phyloP scores from a whole-genome alignment of 2,329 filamentous ascomycete genomes.

The Aspergillus aculeatus region DNA sequence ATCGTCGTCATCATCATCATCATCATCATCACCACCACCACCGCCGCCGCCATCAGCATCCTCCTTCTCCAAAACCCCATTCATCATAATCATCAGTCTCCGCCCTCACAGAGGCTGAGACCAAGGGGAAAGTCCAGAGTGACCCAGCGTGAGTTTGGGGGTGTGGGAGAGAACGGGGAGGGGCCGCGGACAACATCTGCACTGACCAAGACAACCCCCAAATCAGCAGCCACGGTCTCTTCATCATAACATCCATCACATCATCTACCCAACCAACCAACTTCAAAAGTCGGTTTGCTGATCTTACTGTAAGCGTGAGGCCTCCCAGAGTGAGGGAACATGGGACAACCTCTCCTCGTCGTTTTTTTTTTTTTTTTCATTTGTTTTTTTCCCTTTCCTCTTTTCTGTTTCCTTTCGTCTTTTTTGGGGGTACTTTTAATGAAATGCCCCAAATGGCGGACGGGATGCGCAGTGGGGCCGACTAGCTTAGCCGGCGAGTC shows the following conservation, averaged over 20 bases:
- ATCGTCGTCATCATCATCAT: not conserved
- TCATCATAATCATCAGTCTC: not conserved
- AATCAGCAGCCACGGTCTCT: constrained; percentile 1
- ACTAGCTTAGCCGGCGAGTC: constrained; percentile 24
- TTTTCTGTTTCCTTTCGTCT: constrained; percentile 2
- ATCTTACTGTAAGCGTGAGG: constrained; percentile 14
- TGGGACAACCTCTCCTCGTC: not conserved
- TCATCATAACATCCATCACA: constrained; percentile 2
- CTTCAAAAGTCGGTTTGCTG: constrained; percentile 4
- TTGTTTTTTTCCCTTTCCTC: constrained; percentile 4
- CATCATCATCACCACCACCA: not conserved
- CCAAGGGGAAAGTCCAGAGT: constrained; percentile 9
- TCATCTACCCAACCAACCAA: not conserved
- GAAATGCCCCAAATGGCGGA: constrained; percentile 22
- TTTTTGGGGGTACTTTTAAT: constrained; percentile 12
- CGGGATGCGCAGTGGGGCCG: constrained; percentile 25
- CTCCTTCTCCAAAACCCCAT: not conserved
- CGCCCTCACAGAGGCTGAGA: not conserved
- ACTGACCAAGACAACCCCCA: constrained; percentile 1
- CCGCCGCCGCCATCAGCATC: not conserved
- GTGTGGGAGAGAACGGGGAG: not conserved
- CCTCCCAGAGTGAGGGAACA: constrained; percentile 5
- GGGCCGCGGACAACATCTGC: not conserved
- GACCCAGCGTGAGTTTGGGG: not conserved
- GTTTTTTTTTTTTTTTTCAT: not conserved